phyloP scores from a whole-genome alignment of 2,329 filamentous ascomycete species.

The Cladosporium sp. region DNA sequence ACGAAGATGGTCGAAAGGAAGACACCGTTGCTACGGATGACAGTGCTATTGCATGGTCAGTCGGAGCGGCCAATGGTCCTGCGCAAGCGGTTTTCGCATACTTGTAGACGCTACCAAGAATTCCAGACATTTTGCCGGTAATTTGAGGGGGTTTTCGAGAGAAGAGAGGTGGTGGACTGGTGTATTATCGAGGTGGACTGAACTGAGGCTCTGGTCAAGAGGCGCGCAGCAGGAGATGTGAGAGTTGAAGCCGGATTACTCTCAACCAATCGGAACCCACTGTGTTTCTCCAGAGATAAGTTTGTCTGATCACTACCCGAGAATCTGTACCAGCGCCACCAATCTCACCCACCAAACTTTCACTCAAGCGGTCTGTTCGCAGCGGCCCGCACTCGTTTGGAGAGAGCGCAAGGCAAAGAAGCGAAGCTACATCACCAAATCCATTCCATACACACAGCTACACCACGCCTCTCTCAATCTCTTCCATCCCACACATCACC shows the following conservation, averaged over 20 bases:
- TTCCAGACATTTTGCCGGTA: conserved; percentile 54
- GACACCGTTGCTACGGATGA: conserved; percentile 82
- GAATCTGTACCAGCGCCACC: too few species aligned
- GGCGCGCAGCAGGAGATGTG: conserved; percentile 5
- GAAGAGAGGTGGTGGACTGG: background rate
- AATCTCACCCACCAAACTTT: too few species aligned
- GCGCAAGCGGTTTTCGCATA: conserved; percentile 29
- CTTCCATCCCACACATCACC: conserved; percentile 11
- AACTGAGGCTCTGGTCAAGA: conserved; percentile 1
- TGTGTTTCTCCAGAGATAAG: too few species aligned
- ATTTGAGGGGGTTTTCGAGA: background rate
- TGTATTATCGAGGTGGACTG: background rate
- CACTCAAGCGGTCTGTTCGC: too few species aligned
- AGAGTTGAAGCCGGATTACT: background rate
- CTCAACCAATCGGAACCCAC: too few species aligned
- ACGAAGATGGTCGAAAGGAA: conserved; percentile 86
- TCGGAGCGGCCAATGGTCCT: conserved; percentile 9
- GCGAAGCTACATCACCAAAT: conserved; percentile 10
- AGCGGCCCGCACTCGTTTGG: too few species aligned
- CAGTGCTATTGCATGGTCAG: conserved; percentile 54
- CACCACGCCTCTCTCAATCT: conserved; percentile 10
- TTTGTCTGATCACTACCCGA: too few species aligned
- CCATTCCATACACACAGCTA: conserved; percentile 5
- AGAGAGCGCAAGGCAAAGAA: background rate
- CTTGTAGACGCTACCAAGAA: conserved; percentile 55